These are phyloP conservation scores for Effrenium voratum DNA, from an alignment of 73 alveolate genomes.

Conservation along the genomic window DNA sequence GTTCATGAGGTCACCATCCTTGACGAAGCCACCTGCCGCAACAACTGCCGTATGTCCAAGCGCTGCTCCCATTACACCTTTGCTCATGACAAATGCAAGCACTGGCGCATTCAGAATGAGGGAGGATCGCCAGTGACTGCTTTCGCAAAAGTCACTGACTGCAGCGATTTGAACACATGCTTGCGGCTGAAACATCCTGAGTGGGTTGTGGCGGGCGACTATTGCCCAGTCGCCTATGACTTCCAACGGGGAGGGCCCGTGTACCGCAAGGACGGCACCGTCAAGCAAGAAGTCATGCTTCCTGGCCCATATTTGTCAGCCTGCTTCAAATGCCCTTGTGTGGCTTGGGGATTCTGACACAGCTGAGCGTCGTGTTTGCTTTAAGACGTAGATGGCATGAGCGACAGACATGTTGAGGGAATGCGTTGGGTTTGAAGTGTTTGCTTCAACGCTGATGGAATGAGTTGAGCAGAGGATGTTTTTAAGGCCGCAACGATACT, in stretches of 20 bases:
- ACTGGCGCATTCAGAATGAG: conserved; percentile 62
- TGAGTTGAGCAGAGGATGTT: too few relatives aligned
- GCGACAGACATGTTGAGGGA: too few relatives aligned
- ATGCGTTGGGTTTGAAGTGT: too few relatives aligned
- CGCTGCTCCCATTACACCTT: conserved; percentile 57
- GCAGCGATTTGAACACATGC: conserved; percentile 68
- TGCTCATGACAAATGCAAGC: conserved; percentile 71
- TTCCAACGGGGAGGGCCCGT: conserved; percentile 61
- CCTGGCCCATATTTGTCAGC: not conserved
- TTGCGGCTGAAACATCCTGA: conserved; percentile 52
- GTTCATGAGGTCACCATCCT: not conserved
- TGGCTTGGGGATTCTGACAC: too few relatives aligned
- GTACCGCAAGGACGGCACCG: conserved; percentile 51
- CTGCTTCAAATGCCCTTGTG: too few relatives aligned
- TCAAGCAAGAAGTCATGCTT: conserved; percentile 40
- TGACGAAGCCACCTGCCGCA: conserved; percentile 31
- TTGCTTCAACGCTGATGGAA: too few relatives aligned
- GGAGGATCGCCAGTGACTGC: conserved; percentile 49
- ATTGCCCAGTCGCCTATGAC: conserved; percentile 67
- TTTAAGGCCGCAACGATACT: too few relatives aligned
- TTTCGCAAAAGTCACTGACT: conserved; percentile 67
- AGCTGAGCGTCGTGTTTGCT: not conserved
- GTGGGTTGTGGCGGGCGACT: conserved; percentile 66
- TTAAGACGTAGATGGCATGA: too few relatives aligned
- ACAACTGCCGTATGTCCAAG: conserved; percentile 67